Evolutionary conservation across 768 basidiomycete species (phyloP).

Genomic region (Lactifluus echinatus): DNA sequence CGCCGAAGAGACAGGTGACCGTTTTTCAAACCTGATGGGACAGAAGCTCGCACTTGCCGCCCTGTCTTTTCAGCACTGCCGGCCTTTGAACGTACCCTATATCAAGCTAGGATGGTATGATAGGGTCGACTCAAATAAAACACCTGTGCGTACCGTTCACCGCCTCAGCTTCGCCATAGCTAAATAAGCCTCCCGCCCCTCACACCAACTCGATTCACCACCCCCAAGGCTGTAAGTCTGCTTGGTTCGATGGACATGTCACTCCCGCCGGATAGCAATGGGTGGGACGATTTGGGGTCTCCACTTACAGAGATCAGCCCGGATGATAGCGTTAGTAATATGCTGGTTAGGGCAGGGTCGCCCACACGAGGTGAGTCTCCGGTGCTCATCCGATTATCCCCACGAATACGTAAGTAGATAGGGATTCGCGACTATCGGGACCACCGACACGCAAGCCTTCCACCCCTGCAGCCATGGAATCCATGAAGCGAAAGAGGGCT

Average conservation of each 20-base stretch:
- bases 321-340: constrained; percentile 13
- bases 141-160: not conserved
- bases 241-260: constrained; percentile 10
- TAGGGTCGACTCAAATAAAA: not conserved
- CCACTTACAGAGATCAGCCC: constrained; percentile 3
- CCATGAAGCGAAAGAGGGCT: constrained; percentile 9
- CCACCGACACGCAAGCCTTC: not conserved
- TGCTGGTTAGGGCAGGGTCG: not conserved
- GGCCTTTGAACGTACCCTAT: constrained; percentile 34
- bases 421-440: not conserved
- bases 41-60: constrained; percentile 40
- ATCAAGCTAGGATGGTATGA: constrained; percentile 62
- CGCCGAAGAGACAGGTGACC: constrained; percentile 32
- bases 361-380: constrained; percentile 5
- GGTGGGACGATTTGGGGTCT: constrained; percentile 1
- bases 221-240: not conserved
- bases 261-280: not conserved
- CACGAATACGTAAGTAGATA: not conserved
- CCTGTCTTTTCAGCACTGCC: constrained; percentile 38
- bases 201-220: not conserved
- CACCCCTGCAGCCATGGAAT: not conserved
- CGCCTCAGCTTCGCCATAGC: not conserved
- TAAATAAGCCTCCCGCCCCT: not conserved
- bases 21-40: constrained; percentile 24
- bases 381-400: not conserved